Base-by-base conservation (phyloP, 345 rosid genomes). In the Schrenkiella parvula region DNA sequence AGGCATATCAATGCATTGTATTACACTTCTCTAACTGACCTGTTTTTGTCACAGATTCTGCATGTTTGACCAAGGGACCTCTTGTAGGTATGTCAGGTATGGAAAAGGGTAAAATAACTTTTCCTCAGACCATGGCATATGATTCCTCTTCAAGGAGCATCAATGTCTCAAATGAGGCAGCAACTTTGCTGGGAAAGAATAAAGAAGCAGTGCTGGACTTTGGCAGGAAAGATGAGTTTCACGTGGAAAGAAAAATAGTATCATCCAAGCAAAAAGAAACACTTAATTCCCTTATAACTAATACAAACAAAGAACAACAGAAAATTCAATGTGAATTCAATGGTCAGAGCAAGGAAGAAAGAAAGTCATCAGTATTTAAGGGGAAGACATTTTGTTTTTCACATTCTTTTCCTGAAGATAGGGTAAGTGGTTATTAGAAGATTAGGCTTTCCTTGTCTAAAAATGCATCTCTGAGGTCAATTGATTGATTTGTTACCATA, bases 361-460 rank as follows among this genome's bases (percentile, higher is more conserved):
- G 46, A 83, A 80, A 78, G 52, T 70, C 77, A 60, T 63, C 70
- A 39, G 87, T 89, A 75, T 95, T 91, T 80, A 78, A 68, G 71
- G 90, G 95, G 82, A 89, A 81, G 63, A 77, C n/a, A 58, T 91
- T 95, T 80, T 46, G 89, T 77, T 95, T 91, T 82, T 88, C 96
- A 17, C 66, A 71, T 76, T 83, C 81, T 29, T 91, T 91, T 85
- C 93, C 93, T 82, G 82, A 84, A 79, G 91, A 91, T 64, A 81
- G 87, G 88, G 99, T 95, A 85, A 71, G 90, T 73, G 51, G 52
- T 63, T 55, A 39, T 43, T 63, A 13, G 61, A 69, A 35, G 71
- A 54, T 35, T 61, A n/a, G 44, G 68, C 14, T 77, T 58, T 55
- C 31, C 31, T 64, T 57, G 17, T 66, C 63, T 65, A 47, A 31